Evolutionary conservation across 441 rosid genomes (phyloP).

Genomic region (Corymbia citriodora): DNA sequence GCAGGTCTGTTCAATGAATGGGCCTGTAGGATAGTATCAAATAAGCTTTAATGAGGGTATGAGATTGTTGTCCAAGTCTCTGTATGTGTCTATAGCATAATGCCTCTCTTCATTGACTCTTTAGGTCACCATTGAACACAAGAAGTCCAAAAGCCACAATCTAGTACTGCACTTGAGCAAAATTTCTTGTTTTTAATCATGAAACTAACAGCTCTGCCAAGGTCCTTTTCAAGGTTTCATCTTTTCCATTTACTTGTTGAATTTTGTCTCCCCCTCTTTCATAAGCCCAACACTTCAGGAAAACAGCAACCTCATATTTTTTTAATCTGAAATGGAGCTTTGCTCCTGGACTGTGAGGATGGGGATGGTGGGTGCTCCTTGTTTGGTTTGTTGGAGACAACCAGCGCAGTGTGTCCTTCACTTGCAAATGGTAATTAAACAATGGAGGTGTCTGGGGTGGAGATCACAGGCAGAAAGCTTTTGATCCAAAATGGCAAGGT

Average conservation of each 20-base stretch:
- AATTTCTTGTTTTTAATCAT: neutral
- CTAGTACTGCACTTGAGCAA: neutral
- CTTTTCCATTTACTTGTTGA: neutral
- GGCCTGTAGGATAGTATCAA: neutral
- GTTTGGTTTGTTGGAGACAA: neutral
- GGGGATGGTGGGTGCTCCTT: neutral
- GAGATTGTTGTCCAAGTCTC: neutral
- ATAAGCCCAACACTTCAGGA: neutral
- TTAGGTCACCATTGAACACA: neutral
- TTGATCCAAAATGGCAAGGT: neutral
- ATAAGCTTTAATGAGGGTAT: neutral
- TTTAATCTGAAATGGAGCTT: neutral
- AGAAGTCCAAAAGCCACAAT: neutral
- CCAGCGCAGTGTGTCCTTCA: neutral
- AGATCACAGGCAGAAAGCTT: neutral
- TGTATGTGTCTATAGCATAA: neutral
- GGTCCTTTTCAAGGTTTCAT: neutral
- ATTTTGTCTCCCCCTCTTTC: neutral
- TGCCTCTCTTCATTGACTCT: neutral
- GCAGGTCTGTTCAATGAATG: neutral
- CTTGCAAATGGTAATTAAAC: neutral
- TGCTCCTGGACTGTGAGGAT: neutral
- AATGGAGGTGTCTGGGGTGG: neutral
- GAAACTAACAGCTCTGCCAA: neutral
- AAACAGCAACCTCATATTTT: neutral